A percentile compares a stretch with the other conserved stretches of the same genome.
These are phyloP conservation scores for Chaetomium tenue DNA, from an alignment of 495 filamentous ascomycete genomes.

Conservation along the genomic window DNA sequence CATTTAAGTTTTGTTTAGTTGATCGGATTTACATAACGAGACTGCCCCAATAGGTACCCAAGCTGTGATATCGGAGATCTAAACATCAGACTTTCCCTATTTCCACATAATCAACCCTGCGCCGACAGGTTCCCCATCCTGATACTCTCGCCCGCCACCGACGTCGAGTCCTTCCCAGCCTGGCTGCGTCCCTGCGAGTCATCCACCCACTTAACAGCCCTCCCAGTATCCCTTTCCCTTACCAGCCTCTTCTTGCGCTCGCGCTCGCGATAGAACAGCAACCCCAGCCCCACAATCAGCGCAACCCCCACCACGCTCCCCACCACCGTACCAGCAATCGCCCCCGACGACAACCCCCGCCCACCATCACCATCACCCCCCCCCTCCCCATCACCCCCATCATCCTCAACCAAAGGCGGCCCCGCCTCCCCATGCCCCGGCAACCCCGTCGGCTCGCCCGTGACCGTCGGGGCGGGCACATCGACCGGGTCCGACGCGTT, in stretches of 20 bases:
- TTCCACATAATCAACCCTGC: not conserved
- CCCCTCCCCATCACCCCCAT: not conserved
- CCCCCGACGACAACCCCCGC: conserved; percentile 40
- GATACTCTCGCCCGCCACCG: conserved; percentile 16
- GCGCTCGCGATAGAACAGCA: conserved; percentile 27
- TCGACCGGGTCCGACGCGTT: conserved; percentile 42
- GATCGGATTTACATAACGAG: no score
- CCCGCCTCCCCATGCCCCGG: conserved; percentile 19
- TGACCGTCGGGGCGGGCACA: conserved; percentile 23
- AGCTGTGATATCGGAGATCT: no score
- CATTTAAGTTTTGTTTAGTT: no score
- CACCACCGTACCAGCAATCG: conserved; percentile 49
- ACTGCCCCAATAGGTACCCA: no score
- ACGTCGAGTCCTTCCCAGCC: not conserved
- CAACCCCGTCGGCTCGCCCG: conserved; percentile 15
- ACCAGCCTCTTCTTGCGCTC: conserved; percentile 24
- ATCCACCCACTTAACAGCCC: conserved; percentile 25
- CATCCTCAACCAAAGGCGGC: conserved; percentile 19
- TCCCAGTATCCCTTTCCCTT: conserved; percentile 19
- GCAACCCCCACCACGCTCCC: conserved; percentile 39
- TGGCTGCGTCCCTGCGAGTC: conserved; percentile 11
- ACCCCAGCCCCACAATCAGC: conserved; percentile 20
- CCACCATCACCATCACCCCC: not conserved
- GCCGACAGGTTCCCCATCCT: conserved; percentile 12
- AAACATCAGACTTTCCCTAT: not conserved